Base-by-base conservation (phyloP, 495 filamentous ascomycete genomes). In the Trichoderma virens region DNA sequence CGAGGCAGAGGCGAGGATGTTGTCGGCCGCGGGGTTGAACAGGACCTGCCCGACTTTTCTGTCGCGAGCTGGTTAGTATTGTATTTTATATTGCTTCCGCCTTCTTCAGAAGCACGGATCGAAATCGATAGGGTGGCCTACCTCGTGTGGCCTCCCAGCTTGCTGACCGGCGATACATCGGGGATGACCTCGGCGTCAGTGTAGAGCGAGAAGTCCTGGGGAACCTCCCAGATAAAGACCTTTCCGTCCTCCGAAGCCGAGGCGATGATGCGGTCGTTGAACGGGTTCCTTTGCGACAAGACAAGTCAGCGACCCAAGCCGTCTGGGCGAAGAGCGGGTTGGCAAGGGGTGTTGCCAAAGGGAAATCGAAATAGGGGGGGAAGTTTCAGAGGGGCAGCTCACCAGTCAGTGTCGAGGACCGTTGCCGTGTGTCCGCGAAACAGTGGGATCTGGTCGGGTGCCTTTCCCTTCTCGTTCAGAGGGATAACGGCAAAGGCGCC, bases 341-440 rank as follows among this genome's bases (percentile, higher is more conserved):
- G 38, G 30, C 18, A 51, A 23, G 31, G 45, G 31, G 47, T 32
- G 7, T n/a, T 59, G 45, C 2, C 14, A 1, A 56, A 28, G 25
- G 9, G 47, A 56, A 56, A 45, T n/a, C 16, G 35, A 35, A 34
- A 45, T 64, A 9, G n/a, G 2, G 61, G 30, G 61, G 38, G n/a
- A n/a, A n/a, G n/a, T n/a, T n/a, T n/a, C n/a, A n/a, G n/a, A n/a
- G n/a, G n/a, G n/a, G 45, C 59, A 65, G 71, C 85, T 71, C 80
- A 94, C 93, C 94, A 98, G 81, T 98, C 95, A 67, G 94, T 98
- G 79, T 98, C 94, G 68, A 98, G 82, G 45, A 98, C 94, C 47
- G 91, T 88, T 39, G 91, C 91, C 45, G 93, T 98, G 74, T 98
- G 94, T 64, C 94, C 94, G 63, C 94, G 87, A 75, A 98, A 98